Conservation (phyloP, 2,329 filamentous ascomycete species). For the Colletotrichum kahawae region DNA sequence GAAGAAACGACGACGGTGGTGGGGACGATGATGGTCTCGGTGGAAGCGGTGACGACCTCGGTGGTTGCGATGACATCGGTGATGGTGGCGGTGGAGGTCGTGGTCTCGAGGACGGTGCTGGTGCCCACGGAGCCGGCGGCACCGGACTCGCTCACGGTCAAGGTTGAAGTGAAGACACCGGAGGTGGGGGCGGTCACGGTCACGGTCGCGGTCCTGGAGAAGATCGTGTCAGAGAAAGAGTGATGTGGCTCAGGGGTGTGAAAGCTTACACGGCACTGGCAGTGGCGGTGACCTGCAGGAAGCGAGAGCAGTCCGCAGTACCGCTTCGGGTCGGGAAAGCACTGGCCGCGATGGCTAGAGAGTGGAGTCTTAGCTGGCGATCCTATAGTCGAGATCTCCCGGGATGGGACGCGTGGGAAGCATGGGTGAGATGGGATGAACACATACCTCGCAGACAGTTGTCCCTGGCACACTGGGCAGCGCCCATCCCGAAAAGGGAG, state of each 20-base stretch:
- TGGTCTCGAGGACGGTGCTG: neutral
- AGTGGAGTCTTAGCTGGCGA: neutral
- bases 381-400: neutral
- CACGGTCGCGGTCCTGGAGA: conserved; percentile 1
- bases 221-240: neutral
- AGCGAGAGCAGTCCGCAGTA: conserved; percentile 16
- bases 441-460: conserved; percentile 17
- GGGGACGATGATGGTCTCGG: conserved; percentile 10
- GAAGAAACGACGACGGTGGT: conserved; percentile 11
- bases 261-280: neutral
- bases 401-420: neutral
- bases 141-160: neutral
- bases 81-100: neutral
- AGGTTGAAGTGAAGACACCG: conserved; percentile 10
- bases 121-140: conserved; percentile 2
- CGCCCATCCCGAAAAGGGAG: conserved; percentile 17
- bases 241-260: neutral
- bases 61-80: conserved; percentile 2
- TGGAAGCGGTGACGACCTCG: conserved; percentile 1
- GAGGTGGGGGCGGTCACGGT: conserved; percentile 10
- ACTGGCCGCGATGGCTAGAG: conserved; percentile 14
- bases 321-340: conserved; percentile 1
- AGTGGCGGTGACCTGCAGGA: conserved; percentile 5
- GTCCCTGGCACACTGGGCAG: conserved; percentile 19
- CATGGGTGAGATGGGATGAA: neutral